phyloP scores from a whole-genome alignment of 139 green algal species.

The Haematococcus lacustris region DNA sequence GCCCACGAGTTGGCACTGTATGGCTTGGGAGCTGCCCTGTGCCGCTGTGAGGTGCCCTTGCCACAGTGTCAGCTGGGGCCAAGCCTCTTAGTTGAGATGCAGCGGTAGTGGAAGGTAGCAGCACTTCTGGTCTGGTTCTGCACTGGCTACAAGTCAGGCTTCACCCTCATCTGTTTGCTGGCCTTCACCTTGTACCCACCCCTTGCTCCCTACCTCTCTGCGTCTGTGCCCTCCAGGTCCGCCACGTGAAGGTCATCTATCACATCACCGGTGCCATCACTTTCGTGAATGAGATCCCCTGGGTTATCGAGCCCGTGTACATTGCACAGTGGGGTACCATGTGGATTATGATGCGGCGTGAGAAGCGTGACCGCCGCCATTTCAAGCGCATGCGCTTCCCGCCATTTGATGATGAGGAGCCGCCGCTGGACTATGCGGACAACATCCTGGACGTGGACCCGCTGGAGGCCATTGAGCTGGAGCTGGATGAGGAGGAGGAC shows the following conservation, averaged over 20 bases:
- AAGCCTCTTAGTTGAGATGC: no score
- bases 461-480: conserved; percentile 93
- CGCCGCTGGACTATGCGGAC: conserved; percentile 96
- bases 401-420: conserved; percentile 99
- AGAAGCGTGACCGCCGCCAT: conserved; percentile 97
- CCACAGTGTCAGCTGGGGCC: no score
- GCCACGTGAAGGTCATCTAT: conserved; percentile 94
- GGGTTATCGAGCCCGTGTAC: conserved; percentile 97
- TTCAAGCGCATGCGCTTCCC: conserved; percentile 99
- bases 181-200: no score
- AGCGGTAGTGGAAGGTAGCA: no score
- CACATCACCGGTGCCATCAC: conserved; percentile 99
- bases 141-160: no score
- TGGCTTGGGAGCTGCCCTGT: no score
- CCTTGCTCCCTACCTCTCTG: no score
- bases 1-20: no score
- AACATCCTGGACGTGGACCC: conserved; percentile 91
- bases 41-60: no score
- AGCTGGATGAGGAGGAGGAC: conserved; percentile 94
- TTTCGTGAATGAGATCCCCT: conserved; percentile 96
- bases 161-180: no score
- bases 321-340: conserved; percentile 97
- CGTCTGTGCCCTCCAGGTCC: no score
- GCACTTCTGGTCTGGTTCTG: no score
- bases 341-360: conserved; percentile 99